Evolutionary conservation across 129 eudicot species (phyloP), one percentile per base, ranked within the genome.

Genomic region (Arctium minus): DNA sequence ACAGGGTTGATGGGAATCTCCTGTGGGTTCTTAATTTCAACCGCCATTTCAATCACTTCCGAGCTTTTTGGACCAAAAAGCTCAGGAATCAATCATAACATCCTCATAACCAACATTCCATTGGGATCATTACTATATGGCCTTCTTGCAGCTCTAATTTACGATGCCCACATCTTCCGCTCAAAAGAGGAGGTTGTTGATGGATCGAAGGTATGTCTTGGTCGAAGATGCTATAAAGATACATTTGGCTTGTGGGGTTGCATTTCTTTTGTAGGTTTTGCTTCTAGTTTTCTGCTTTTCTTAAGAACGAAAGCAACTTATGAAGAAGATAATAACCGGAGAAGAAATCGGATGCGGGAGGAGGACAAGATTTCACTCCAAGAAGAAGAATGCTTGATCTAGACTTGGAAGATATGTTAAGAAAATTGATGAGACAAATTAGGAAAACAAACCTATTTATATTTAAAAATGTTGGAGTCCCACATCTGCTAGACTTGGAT

Each of bases 101-200:
- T 92, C 72, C 82, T 92, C 77, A 92, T 92, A 72, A 92, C 97
- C 70, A 92, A 92, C 84, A 90, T 90, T 73, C 97, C 97, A 0
- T 69, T 92, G 15, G 97, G 97, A 42, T 92, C 97, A 8, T 86
- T 92, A 27, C 68, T 90, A 62, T 92, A 88, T 75, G 92, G 97
- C 17, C 73, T 85, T 72, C 75, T 84, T 72, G 97, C 94, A 29
- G 92, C 94, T 38, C 3, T 82, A 29, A 85, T 90, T 0, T 92
- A 92, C n/a, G 94, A 88, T 68, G 70, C 84, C 12, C 78, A 87
- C 71, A 80, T 89, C 53, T 81, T 46, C 7, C 64, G 76, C 31
- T 76, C 89, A n/a, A 84, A 77, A 36, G 68, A 32, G 48, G 76
- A 70, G 71, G 76, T 69, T 72, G 79, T 42, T 15, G 88, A 80